Evolutionary conservation across 805 yeast genomes (phyloP), one percentile per base, ranked within the genome.

Genomic region (Metschnikowia arizonensis): DNA sequence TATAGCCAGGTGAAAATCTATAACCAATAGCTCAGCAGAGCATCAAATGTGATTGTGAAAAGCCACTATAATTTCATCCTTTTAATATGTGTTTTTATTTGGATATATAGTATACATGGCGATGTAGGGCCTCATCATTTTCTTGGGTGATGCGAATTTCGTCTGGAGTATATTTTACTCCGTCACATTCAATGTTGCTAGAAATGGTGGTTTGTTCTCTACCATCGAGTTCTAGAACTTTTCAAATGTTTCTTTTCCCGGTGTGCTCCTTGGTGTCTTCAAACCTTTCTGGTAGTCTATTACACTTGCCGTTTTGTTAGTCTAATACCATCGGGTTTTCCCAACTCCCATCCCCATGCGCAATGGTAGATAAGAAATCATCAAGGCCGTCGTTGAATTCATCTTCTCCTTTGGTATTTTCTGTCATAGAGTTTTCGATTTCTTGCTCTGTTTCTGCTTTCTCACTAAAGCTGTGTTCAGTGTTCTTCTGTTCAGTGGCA

Each of bases 321-420:
- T 69, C 73, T 24, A 69, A 45, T 2, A 65, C 64, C 14, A 69
- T 61, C 4, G 75, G 75, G 43, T 69, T 68, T 26, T 62, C 68
- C 69, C 69, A 65, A 39, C 66, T 65, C 0, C 75, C 74, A 1
- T 52, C 49, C 11, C 69, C 72, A 4, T 46, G 44, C 24, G 43
- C 45, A n/a, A 63, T 42, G 5, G 48, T 46, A 26, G 60, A n/a
- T 29, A 66, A 34, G 12, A 57, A 61, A 5, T 61, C 65, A 37
- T 62, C 69, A 15, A 64, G 53, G 1, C 67, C 66, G 45, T 65
- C 69, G 38, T 65, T 44, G 39, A 54, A 48, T 28, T 53, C 58
- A 25, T 49, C 54, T 9, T 41, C 36, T 15, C 40, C 40, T 17
- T 12, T 18, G 14, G 9, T 36, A 15, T 18, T 29, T 29, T 39